Conservation (phyloP, 2,329 filamentous ascomycete genomes). For the Colletotrichum spaethianum region DNA sequence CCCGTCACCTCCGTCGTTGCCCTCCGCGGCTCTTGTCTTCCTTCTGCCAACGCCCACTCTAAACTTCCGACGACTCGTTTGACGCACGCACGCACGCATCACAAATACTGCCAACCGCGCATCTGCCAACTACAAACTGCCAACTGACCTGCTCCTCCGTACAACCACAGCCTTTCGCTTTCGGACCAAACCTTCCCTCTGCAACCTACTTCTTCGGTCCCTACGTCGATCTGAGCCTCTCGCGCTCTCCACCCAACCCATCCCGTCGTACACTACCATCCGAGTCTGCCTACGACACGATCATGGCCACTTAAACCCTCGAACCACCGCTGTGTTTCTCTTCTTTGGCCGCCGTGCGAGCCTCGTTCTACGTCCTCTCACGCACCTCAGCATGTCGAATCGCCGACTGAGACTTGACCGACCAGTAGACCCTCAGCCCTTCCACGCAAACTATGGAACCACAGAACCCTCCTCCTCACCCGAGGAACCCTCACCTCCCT, state of each 20-base stretch:
- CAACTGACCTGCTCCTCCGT: slow-evolving; percentile 10
- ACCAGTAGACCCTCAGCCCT: slow-evolving; percentile 25
- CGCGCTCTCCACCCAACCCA: not conserved
- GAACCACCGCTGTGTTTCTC: slow-evolving; percentile 21
- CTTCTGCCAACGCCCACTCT: not conserved
- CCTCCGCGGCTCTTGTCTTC: not conserved
- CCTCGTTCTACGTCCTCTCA: slow-evolving; percentile 31
- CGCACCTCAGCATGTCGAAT: slow-evolving; percentile 42
- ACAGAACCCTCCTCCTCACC: slow-evolving; percentile 26
- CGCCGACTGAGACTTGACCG: slow-evolving; percentile 36
- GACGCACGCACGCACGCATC: not conserved
- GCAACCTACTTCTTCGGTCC: not conserved
- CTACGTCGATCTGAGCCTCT: slow-evolving; percentile 8
- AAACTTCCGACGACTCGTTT: slow-evolving; percentile 4
- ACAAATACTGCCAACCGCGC: slow-evolving; percentile 4
- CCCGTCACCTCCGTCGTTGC: not conserved
- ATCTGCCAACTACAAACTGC: not conserved
- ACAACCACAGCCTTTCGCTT: not conserved
- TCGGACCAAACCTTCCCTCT: slow-evolving; percentile 10
- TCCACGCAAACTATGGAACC: slow-evolving; percentile 30
- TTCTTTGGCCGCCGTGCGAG: slow-evolving; percentile 40
- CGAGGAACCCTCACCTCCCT: slow-evolving; percentile 33
- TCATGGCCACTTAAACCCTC: slow-evolving; percentile 33
- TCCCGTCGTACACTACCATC: not conserved
- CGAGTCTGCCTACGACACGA: not conserved